Base-by-base conservation (phyloP, 1,139 yeast species). In the Magnusiomyces suaveolens region DNA sequence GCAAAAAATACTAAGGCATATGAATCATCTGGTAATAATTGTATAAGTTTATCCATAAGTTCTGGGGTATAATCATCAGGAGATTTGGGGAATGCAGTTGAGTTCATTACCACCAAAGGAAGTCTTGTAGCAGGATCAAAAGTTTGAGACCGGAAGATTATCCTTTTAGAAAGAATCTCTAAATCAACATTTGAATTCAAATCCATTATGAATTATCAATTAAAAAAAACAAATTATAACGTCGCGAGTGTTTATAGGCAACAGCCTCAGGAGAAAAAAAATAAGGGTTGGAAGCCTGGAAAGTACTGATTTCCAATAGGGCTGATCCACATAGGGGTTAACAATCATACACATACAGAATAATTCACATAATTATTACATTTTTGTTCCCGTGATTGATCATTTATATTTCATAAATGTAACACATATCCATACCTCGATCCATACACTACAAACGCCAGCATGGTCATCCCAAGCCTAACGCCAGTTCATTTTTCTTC, bases 1-100 rank as follows among this genome's bases (percentile, higher is more conserved):
- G 90, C 84, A 66, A 87, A 85, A 69, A 87, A 82, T 1, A 86
- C 76, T 32, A 87, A 67, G 2, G 81, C 82, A 64, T 83, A 86
- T 16, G 82, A 81, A 33, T 73, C 70, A 20, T 69, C 64, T 2
- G 95, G 95, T 46, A 69, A 66, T 18, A 66, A 65, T 68, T 72
- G 68, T 18, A 70, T 54, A 16, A 66, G 54, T 21, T 55, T 58
- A 8, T 63, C 62, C 33, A 69, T 63, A 36, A 65, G 60, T 10
- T 55, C 58, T 6, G 60, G 50, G 52, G 51, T 46, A 43, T 53
- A 48, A 4, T 56, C 53, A 14, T 51, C 53, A 26, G 54, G 54
- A 1, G 43, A 26, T 24, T 43, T 53, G 16, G 86, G 78, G 36
- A 87, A 73, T 59, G 77, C 83, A n/a, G 87, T 81, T 1, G 94